A percentile compares a stretch with the other conserved stretches of the same genome.
Evolutionary conservation across 208 protist species (phyloP).

Genomic region (Entamoeba dispar): DNA sequence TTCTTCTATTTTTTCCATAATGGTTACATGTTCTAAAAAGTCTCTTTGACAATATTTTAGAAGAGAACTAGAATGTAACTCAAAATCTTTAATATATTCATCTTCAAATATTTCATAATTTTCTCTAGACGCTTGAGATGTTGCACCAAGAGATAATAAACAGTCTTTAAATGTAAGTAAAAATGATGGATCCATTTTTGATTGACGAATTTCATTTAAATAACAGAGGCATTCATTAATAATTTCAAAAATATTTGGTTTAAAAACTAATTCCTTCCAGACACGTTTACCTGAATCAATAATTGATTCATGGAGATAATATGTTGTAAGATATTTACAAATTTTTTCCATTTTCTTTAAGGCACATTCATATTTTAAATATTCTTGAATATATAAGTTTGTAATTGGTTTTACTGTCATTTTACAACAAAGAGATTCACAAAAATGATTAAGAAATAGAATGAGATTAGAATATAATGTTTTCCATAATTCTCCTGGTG

Average conservation of each 20-base stretch:
- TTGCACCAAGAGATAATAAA: background rate
- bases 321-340: background rate
- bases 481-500: background rate
- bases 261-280: background rate
- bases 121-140: background rate
- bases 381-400: background rate
- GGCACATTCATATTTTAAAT: background rate
- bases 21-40: background rate
- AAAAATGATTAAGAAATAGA: background rate
- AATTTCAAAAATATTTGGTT: background rate
- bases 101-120: background rate
- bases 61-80: background rate
- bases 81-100: background rate
- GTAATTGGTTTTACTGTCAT: background rate
- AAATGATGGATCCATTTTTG: background rate
- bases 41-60: background rate
- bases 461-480: background rate
- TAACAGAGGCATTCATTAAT: background rate
- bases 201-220: background rate
- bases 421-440: background rate
- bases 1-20: background rate
- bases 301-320: background rate
- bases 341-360: background rate
- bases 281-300: background rate
- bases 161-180: background rate